phyloP scores from a whole-genome alignment of 2,329 filamentous ascomycete species.

The Verticillium nubilum region DNA sequence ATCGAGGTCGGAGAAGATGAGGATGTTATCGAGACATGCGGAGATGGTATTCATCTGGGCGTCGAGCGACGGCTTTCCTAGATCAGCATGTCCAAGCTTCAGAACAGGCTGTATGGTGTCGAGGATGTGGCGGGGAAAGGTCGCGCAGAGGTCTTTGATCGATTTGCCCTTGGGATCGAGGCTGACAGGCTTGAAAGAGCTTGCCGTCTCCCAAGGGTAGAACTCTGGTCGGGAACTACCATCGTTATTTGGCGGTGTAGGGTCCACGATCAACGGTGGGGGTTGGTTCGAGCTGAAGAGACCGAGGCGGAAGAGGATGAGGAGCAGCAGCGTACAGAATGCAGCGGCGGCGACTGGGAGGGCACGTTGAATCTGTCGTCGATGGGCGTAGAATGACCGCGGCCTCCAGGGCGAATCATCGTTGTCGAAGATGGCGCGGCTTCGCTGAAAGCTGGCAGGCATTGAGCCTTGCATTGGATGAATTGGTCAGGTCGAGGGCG shows the following conservation, averaged over 20 bases:
- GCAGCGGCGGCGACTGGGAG: neutral
- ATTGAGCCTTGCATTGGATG: slow-evolving; percentile 1
- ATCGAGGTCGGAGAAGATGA: slow-evolving; percentile 47
- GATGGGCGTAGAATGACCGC: neutral
- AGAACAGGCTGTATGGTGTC: slow-evolving; percentile 28
- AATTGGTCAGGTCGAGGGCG: neutral
- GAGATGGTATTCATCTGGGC: slow-evolving; percentile 47
- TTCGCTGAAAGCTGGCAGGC: neutral
- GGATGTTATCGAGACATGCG: slow-evolving; percentile 39
- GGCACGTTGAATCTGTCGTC: slow-evolving; percentile 1
- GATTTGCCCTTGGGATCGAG: slow-evolving; percentile 10
- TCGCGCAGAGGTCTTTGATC: slow-evolving; percentile 17
- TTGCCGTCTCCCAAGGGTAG: slow-evolving; percentile 18
- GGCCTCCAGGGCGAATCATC: neutral
- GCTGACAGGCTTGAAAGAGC: slow-evolving; percentile 19
- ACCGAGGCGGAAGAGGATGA: neutral
- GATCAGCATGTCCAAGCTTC: slow-evolving; percentile 42
- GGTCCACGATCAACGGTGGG: neutral
- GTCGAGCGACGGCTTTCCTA: slow-evolving; percentile 26
- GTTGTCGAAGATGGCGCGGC: slow-evolving; percentile 2
- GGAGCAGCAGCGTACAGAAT: neutral
- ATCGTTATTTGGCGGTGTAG: slow-evolving; percentile 2
- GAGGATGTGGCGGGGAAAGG: slow-evolving; percentile 19
- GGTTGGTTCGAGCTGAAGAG: neutral
- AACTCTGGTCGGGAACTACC: slow-evolving; percentile 6